Percentiles rank a stretch among this genome's conserved stretches.
Evolutionary conservation across 2,329 filamentous ascomycete genomes (phyloP).

Genomic region (Calonectria multiphialidica): DNA sequence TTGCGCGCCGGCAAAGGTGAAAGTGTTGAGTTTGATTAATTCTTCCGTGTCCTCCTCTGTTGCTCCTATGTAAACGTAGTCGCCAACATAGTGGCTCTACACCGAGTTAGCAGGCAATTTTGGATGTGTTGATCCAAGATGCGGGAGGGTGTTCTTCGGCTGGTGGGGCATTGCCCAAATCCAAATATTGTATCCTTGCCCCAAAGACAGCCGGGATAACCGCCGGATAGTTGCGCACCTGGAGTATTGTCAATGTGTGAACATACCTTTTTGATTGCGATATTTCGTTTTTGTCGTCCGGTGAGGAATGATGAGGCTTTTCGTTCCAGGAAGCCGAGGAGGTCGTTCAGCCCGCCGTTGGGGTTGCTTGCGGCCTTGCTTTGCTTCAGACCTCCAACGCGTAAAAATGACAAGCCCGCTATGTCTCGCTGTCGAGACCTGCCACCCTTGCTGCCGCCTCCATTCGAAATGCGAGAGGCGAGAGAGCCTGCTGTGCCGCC

Average conservation of each 20-base stretch:
- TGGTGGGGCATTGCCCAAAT: constrained; percentile 33
- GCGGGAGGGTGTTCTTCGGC: constrained; percentile 34
- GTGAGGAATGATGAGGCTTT: constrained; percentile 71
- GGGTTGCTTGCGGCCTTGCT: constrained; percentile 77
- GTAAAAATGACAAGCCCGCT: constrained; percentile 51
- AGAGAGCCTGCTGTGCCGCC: constrained; percentile 49
- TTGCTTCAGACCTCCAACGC: constrained; percentile 72
- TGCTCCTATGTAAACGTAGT: constrained; percentile 76
- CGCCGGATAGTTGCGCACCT: constrained; percentile 42
- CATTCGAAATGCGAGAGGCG: constrained; percentile 50
- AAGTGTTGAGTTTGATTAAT: constrained; percentile 76
- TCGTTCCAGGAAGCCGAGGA: constrained; percentile 78
- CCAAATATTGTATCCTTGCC: constrained; percentile 34
- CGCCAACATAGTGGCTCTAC: constrained; percentile 78
- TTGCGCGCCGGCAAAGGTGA: constrained; percentile 74
- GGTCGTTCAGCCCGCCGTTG: constrained; percentile 74
- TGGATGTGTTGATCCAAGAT: constrained; percentile 35
- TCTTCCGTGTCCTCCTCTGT: constrained; percentile 73
- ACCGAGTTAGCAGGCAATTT: constrained; percentile 73
- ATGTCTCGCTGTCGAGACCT: constrained; percentile 39
- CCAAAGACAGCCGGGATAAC: constrained; percentile 33
- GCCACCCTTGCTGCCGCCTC: constrained; percentile 39
- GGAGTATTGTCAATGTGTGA: constrained; percentile 47
- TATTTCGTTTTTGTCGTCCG: constrained; percentile 56
- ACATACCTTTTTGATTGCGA: constrained; percentile 86